These are phyloP conservation scores for Rhizopogon rudus DNA, from an alignment of 768 basidiomycete genomes.

Conservation along the genomic window DNA sequence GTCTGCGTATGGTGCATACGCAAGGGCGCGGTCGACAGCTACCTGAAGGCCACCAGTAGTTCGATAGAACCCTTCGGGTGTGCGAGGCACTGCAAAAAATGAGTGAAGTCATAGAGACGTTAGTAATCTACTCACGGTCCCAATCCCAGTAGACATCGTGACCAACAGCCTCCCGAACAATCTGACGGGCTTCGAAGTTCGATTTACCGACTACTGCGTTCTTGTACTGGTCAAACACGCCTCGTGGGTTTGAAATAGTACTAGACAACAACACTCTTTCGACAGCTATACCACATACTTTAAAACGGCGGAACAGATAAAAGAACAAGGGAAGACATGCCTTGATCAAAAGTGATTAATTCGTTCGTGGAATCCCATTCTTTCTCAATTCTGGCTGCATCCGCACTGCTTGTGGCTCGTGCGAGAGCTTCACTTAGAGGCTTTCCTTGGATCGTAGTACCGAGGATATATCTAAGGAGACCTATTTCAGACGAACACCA, in stretches of 20 bases:
- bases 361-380: slow-evolving; percentile 68
- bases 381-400: slow-evolving; percentile 69
- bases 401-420: slow-evolving; percentile 58
- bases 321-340: slow-evolving; percentile 32
- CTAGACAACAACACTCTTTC: slow-evolving; percentile 14
- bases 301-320: not conserved
- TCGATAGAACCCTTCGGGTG: slow-evolving; percentile 89
- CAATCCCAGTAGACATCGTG: slow-evolving; percentile 81
- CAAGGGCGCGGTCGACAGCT: slow-evolving; percentile 74
- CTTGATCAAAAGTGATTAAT: slow-evolving; percentile 82
- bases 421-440: slow-evolving; percentile 67
- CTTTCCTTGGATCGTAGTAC: slow-evolving; percentile 45
- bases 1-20: slow-evolving; percentile 84
- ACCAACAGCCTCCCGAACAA: slow-evolving; percentile 67
- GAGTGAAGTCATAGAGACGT: not conserved
- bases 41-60: slow-evolving; percentile 77
- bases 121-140: slow-evolving; percentile 52
- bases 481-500: not conserved
- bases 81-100: slow-evolving; percentile 63
- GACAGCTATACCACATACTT: slow-evolving; percentile 13
- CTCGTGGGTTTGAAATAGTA: slow-evolving; percentile 26
- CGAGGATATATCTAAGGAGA: slow-evolving; percentile 53
- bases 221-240: slow-evolving; percentile 55
- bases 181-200: slow-evolving; percentile 61
- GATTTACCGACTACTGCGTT: slow-evolving; percentile 59